These are phyloP conservation scores for Xylariaceae sp. DNA, from an alignment of 2,329 filamentous ascomycete genomes.

Conservation along the genomic window DNA sequence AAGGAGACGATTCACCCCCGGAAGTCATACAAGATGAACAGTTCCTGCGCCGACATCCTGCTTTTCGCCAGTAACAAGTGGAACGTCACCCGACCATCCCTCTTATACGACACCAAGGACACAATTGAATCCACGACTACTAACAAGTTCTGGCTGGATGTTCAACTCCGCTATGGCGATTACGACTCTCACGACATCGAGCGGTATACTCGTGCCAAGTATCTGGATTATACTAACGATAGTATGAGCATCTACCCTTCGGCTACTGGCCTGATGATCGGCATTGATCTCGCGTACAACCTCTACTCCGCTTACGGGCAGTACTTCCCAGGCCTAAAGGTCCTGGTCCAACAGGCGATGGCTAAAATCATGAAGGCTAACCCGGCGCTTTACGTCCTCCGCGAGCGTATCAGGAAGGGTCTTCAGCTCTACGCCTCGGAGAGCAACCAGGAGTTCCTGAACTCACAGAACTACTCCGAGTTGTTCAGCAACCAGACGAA, in stretches of 20 bases:
- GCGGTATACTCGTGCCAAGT: conserved; percentile 95
- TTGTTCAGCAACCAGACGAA: conserved; percentile 99
- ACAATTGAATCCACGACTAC: conserved; percentile 90
- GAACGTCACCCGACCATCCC: conserved; percentile 93
- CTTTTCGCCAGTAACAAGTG: conserved; percentile 98
- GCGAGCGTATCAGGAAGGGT: conserved; percentile 97
- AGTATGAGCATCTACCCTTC: conserved; percentile 99
- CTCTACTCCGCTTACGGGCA: conserved; percentile 97
- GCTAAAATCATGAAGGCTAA: conserved; percentile 99
- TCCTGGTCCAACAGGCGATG: conserved; percentile 96
- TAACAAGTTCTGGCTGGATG: conserved; percentile 99
- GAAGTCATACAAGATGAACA: conserved; percentile 99
- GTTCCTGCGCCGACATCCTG: conserved; percentile 94
- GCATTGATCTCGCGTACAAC: conserved; percentile 97
- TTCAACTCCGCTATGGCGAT: conserved; percentile 94
- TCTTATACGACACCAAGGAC: conserved; percentile 96
- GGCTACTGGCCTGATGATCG: conserved; percentile 95
- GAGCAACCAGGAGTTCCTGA: conserved; percentile 98
- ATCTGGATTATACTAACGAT: conserved; percentile 97
- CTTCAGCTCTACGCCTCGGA: conserved; percentile 97
- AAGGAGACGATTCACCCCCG: conserved; percentile 98
- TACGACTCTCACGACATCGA: conserved; percentile 99
- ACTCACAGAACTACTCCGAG: conserved; percentile 99
- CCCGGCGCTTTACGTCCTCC: conserved; percentile 90
- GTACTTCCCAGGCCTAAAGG: conserved; percentile 97